These are phyloP conservation scores for Aspergillus bombycis DNA, from an alignment of 2,329 filamentous ascomycete genomes.

Conservation along the genomic window DNA sequence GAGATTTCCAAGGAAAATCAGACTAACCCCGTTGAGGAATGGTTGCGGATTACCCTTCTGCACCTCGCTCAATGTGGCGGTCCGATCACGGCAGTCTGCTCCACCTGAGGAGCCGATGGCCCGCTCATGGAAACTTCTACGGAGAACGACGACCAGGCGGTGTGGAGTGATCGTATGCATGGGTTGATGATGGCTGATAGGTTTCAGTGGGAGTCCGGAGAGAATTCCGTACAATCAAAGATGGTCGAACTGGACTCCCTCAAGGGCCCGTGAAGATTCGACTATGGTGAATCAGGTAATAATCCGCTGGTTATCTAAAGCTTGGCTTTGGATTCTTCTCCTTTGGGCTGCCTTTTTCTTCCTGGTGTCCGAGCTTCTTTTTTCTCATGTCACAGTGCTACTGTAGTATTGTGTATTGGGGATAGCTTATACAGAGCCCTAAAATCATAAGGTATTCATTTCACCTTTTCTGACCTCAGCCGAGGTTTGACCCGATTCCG, in stretches of 20 bases:
- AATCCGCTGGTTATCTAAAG: conserved; percentile 18
- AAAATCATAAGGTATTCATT: neutral
- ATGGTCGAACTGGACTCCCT: neutral
- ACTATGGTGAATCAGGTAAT: neutral
- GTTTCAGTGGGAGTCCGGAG: neutral
- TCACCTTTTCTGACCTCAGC: neutral
- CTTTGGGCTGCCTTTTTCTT: neutral
- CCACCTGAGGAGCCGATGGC: conserved; percentile 26
- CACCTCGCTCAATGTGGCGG: conserved; percentile 30
- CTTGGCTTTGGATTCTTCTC: conserved; percentile 19
- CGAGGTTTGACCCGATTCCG: neutral
- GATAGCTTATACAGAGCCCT: neutral
- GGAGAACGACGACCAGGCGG: conserved; percentile 18
- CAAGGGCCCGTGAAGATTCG: conserved; percentile 10
- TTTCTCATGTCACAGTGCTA: conserved; percentile 3
- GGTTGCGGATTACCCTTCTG: conserved; percentile 14
- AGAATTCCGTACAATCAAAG: neutral
- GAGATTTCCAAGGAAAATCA: conserved; percentile 7
- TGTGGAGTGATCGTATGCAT: conserved; percentile 16
- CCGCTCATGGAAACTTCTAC: conserved; percentile 32
- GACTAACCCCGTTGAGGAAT: neutral
- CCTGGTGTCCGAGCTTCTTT: neutral
- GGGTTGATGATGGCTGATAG: neutral
- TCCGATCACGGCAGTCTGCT: conserved; percentile 26
- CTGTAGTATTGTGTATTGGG: neutral